These are phyloP conservation scores for Corniculantispora saksenae DNA, from an alignment of 2,329 filamentous ascomycete genomes.

Conservation along the genomic window DNA sequence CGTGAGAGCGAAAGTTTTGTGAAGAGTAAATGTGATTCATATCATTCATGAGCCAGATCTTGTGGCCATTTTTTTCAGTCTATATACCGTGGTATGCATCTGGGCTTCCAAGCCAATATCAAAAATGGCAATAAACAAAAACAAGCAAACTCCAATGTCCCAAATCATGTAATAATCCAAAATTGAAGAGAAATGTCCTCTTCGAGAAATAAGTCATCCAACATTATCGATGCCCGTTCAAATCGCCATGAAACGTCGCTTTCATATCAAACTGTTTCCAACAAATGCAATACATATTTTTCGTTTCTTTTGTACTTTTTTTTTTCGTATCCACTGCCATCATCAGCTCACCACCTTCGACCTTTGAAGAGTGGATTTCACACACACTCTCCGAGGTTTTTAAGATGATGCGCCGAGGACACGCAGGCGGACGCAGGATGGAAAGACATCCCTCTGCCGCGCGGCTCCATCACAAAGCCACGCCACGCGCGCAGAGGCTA, in stretches of 20 bases:
- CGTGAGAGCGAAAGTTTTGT: no score
- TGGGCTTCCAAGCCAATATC: neutral
- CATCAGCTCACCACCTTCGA: neutral
- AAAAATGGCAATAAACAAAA: no score
- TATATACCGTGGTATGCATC: neutral
- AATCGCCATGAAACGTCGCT: conserved; percentile 6
- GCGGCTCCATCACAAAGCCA: neutral
- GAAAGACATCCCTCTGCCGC: neutral
- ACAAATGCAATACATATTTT: neutral
- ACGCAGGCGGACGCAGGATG: neutral
- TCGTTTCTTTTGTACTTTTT: neutral
- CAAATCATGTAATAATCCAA: neutral
- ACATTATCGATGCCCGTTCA: neutral
- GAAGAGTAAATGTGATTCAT: neutral
- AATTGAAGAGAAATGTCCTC: neutral
- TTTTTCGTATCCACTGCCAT: neutral
- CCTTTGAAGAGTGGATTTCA: neutral
- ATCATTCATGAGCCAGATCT: neutral
- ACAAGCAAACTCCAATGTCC: no score
- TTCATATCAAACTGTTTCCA: neutral
- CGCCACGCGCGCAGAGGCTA: neutral
- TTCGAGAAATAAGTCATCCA: neutral
- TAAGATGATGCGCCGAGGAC: no score
- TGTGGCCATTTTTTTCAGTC: neutral
- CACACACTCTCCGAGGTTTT: neutral